A percentile compares a stretch with the other conserved stretches of the same genome.
Conservation (phyloP, 768 basidiomycete species). For the Lactarius akahatsu region DNA sequence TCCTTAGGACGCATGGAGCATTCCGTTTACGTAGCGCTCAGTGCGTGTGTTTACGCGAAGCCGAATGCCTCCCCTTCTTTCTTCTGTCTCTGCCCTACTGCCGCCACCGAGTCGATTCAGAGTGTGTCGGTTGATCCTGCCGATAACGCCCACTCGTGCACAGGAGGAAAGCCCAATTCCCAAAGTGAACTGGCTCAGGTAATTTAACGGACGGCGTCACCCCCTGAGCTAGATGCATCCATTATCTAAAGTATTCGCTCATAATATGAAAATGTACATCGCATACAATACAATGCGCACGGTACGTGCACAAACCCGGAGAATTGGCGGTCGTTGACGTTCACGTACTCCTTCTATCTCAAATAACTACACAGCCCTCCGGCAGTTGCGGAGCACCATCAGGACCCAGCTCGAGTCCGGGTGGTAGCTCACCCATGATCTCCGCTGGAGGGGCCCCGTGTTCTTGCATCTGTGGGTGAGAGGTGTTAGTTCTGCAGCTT, state of each 20-base stretch:
- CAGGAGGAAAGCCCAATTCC: background rate
- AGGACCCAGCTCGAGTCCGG: conserved; percentile 56
- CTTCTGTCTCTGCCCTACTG: background rate
- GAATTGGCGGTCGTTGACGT: background rate
- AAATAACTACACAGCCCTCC: conserved; percentile 38
- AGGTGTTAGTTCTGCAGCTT: background rate
- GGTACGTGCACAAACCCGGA: background rate
- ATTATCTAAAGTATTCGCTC: background rate
- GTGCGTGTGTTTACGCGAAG: background rate
- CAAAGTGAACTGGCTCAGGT: background rate
- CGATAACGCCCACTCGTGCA: conserved; percentile 10
- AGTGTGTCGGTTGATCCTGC: conserved; percentile 14
- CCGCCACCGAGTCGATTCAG: conserved; percentile 12
- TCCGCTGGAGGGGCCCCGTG: conserved; percentile 76
- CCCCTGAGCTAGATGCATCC: background rate
- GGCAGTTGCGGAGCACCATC: conserved; percentile 56
- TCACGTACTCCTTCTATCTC: conserved; percentile 1
- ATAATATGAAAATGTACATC: conserved; percentile 8
- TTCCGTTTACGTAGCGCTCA: conserved; percentile 16
- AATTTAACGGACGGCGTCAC: background rate
- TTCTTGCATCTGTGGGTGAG: conserved; percentile 63
- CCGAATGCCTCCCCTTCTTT: background rate
- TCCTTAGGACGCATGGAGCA: conserved; percentile 12
- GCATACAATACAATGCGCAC: background rate
- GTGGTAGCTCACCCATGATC: conserved; percentile 80